Evolutionary conservation across 139 green algal species (phyloP).

Genomic region (Coelastrella sp.): DNA sequence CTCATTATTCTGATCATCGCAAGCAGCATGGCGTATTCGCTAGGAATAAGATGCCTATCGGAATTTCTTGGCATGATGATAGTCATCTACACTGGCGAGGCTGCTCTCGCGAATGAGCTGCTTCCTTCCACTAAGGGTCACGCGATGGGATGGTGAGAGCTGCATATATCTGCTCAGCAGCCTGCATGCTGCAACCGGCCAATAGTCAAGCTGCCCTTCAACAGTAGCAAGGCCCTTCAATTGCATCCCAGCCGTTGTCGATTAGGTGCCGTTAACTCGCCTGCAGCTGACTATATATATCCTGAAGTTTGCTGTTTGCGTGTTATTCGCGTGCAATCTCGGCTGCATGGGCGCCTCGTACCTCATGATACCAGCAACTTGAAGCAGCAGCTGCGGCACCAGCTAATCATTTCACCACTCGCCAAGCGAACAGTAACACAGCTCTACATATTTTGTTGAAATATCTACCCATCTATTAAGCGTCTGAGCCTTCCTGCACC

Average conservation of each 20-base stretch:
- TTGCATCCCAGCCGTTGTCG: not conserved
- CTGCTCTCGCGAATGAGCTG: constrained; percentile 50
- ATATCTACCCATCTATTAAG: not conserved
- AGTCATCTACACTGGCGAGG: constrained; percentile 46
- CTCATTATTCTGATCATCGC: too few relatives aligned
- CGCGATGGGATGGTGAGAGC: constrained; percentile 46
- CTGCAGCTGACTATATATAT: too few relatives aligned
- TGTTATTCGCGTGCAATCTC: too few relatives aligned
- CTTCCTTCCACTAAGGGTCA: constrained; percentile 54
- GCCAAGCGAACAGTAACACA: not conserved
- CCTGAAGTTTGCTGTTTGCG: too few relatives aligned
- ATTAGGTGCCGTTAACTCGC: not conserved
- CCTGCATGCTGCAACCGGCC: not conserved
- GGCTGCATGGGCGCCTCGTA: too few relatives aligned
- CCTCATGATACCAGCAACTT: too few relatives aligned
- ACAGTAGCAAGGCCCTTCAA: not conserved
- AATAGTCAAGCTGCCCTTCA: not conserved
- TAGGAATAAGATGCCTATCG: constrained; percentile 38
- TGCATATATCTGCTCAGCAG: not conserved
- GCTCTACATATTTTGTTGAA: not conserved
- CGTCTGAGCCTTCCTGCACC: not conserved
- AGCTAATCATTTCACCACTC: not conserved
- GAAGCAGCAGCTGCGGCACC: not conserved
- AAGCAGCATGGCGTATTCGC: constrained; percentile 32
- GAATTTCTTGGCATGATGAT: constrained; percentile 52